These are phyloP conservation scores for Pythium insidiosum DNA, from an alignment of 352 stramenopile species.

Conservation along the genomic window DNA sequence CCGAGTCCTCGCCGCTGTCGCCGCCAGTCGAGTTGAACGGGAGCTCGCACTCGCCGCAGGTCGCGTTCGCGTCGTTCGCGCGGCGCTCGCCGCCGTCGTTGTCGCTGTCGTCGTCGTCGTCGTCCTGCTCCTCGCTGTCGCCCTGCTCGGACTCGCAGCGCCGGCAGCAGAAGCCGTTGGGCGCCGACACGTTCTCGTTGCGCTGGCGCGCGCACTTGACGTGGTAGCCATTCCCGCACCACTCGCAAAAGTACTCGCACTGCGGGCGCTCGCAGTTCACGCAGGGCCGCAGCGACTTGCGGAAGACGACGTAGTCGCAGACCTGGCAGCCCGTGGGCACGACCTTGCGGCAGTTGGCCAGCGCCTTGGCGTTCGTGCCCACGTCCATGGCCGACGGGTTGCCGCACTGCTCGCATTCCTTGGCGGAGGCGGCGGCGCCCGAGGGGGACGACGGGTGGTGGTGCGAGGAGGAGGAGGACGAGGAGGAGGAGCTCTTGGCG, in stretches of 20 bases:
- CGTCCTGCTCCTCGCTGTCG: no score
- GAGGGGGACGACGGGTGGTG: conserved; percentile 9
- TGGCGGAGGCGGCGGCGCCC: conserved; percentile 23
- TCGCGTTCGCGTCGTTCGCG: conserved; percentile 51
- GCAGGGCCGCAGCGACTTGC: conserved; percentile 58
- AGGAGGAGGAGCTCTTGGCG: conserved; percentile 11
- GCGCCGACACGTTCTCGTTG: conserved; percentile 40
- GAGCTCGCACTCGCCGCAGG: conserved; percentile 51
- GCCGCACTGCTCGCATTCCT: conserved; percentile 47
- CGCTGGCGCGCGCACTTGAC: conserved; percentile 45
- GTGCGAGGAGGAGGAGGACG: background rate
- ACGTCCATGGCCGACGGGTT: conserved; percentile 24
- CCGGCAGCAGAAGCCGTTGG: conserved; percentile 64
- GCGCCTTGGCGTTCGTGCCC: conserved; percentile 27
- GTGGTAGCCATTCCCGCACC: conserved; percentile 79
- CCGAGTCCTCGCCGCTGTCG: conserved; percentile 9
- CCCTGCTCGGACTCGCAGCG: conserved; percentile 63
- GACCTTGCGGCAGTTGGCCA: conserved; percentile 40
- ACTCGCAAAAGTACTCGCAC: conserved; percentile 81
- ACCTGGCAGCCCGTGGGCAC: conserved; percentile 48
- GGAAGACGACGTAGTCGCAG: conserved; percentile 72
- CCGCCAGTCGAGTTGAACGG: conserved; percentile 34
- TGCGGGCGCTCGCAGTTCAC: conserved; percentile 44
- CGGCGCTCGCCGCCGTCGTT: conserved; percentile 18
- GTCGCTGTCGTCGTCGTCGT: conserved; percentile 41